These are phyloP conservation scores for Coniella vitis DNA, from an alignment of 2,329 filamentous ascomycete genomes.

Conservation along the genomic window DNA sequence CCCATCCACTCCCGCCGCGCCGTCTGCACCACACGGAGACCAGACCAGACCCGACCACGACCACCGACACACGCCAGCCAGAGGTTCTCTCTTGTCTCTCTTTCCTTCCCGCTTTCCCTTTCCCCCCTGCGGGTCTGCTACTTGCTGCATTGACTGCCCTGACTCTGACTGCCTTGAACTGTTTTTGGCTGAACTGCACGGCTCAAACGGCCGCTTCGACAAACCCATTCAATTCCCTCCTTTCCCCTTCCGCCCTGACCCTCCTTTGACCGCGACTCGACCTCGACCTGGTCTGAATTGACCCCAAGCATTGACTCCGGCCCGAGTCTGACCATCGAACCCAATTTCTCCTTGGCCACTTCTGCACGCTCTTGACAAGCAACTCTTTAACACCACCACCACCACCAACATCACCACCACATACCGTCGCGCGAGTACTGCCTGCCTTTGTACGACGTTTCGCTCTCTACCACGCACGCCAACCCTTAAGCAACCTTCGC, in stretches of 20 bases:
- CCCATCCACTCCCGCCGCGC: constrained; percentile 4
- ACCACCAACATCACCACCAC: constrained; percentile 1
- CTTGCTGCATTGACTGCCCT: constrained; percentile 1
- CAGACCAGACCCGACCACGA: neutral
- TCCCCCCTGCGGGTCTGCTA: constrained; percentile 8
- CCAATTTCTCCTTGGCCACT: neutral
- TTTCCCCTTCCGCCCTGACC: constrained; percentile 13
- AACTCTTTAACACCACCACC: neutral
- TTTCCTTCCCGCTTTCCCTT: constrained; percentile 8
- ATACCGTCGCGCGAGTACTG: constrained; percentile 3
- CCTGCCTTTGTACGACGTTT: neutral
- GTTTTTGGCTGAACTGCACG: neutral
- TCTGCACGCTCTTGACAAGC: neutral
- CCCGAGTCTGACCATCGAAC: neutral
- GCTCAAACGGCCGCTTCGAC: neutral
- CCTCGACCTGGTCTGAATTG: neutral
- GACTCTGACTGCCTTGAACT: neutral
- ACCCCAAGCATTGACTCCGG: neutral
- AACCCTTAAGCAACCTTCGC: constrained; percentile 7
- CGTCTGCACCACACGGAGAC: neutral
- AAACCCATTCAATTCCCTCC: constrained; percentile 15
- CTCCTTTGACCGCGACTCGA: constrained; percentile 5
- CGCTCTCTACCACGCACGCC: neutral
- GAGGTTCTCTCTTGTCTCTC: constrained; percentile 8
- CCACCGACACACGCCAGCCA: neutral